Base-by-base conservation (phyloP, 23 red algal genomes). In the Gracilaria caudata region DNA sequence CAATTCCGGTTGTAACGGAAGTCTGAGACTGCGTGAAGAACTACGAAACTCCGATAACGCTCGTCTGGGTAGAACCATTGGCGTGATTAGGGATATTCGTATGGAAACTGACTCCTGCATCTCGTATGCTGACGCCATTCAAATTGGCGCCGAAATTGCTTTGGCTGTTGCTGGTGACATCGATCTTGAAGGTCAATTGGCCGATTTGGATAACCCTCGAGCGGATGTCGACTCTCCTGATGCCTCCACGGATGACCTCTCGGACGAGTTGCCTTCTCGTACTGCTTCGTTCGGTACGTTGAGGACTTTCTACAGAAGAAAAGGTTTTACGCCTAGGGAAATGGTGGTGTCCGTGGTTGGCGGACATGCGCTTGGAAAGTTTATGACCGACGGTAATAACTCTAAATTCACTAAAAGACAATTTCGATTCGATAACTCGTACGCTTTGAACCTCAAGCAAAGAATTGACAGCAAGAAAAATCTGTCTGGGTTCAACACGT, bases 1-100 rank as follows among this genome's bases (percentile, higher is more conserved):
- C n/a, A 51, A 55, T 29, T 80, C 77, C 8, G 77, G 77, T n/a
- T 80, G 77, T 32, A 80, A 80, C 32, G 77, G 47, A 54, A 58
- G 23, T 54, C 77, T 80, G n/a, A 41, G 77, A 24, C 54, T 80
- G 32, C 35, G 47, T 19, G 54, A 11, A 13, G 77, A 80, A 51
- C 77, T 80, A 11, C 7, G 24, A 54, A 38, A 54, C 77, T 24
- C 24, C 36, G 54, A 55, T 19, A 80, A 80, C 47, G 77, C 24
- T 9, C 77, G 77, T 37, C 23, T 80, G 43, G 47, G 36, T 3
- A 80, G 47, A 54, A 60, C 77, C 25, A 80, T 80, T 21, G 23
- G 7, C 2, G n/a, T 60, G 0, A 54, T 80, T n/a, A 26, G 54
- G 45, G 43, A 37, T 33, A 21, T 32, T 29, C 49, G 5, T 17